Evolutionary conservation across 73 alveolate species (phyloP).

Genomic region (Paramecium bursaria): DNA sequence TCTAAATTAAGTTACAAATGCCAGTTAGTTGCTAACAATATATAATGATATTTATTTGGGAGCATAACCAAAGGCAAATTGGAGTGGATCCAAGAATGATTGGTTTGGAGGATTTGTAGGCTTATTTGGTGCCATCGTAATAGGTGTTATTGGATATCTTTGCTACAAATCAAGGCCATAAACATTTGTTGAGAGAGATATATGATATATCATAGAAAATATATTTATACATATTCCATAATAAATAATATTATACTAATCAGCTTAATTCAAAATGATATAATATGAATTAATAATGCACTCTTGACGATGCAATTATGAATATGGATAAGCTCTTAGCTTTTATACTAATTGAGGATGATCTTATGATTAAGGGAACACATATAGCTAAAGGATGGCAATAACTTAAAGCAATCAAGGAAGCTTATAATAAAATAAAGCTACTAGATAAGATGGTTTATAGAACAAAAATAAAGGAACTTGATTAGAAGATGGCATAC

Average conservation of each 20-base stretch:
- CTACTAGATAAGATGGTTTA: neutral
- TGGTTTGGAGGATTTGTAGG: no score
- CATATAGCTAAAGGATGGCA: slow-evolving; percentile 25
- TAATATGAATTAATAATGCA: neutral
- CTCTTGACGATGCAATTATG: slow-evolving; percentile 1
- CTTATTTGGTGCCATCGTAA: no score
- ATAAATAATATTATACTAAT: no score
- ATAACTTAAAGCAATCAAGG: neutral
- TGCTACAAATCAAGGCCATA: neutral
- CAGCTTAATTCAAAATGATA: no score
- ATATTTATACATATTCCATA: no score
- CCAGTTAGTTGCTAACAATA: no score
- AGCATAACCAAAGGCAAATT: no score
- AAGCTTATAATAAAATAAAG: neutral
- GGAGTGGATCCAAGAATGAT: no score
- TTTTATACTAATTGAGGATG: slow-evolving; percentile 28
- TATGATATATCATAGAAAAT: no score
- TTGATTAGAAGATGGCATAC: neutral
- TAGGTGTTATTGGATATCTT: neutral
- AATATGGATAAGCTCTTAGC: slow-evolving; percentile 32
- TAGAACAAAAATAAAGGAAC: neutral
- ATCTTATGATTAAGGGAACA: neutral
- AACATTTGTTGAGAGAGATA: no score
- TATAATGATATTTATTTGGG: no score
- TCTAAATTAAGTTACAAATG: no score